phyloP scores from a whole-genome alignment of 805 yeast genomes.

The Saccharomycopsis lassenensis region DNA sequence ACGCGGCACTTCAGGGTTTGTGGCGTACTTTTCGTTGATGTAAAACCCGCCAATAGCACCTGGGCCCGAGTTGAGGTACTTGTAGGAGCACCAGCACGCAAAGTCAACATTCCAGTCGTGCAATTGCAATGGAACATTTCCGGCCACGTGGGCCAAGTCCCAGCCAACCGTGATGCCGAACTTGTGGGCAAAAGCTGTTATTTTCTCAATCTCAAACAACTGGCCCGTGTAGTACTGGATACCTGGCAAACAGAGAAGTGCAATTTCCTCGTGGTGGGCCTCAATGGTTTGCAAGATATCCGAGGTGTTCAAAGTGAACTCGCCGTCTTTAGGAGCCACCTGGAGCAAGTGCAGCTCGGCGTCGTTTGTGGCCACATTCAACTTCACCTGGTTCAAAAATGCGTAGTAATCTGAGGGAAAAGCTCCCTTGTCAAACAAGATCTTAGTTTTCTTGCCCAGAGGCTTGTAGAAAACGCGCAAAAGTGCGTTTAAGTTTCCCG shows the following conservation, averaged over 20 bases:
- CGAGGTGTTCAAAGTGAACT: conserved; percentile 46
- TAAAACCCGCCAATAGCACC: conserved; percentile 87
- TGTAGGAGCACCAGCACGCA: conserved; percentile 92
- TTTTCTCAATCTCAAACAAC: conserved; percentile 59
- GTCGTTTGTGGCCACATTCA: conserved; percentile 29
- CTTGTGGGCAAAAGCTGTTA: conserved; percentile 52
- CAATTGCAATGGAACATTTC: conserved; percentile 64
- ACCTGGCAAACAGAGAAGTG: conserved; percentile 74
- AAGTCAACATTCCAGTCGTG: conserved; percentile 91
- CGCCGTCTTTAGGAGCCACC: conserved; percentile 47
- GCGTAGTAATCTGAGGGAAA: conserved; percentile 93
- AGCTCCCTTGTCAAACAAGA: conserved; percentile 75
- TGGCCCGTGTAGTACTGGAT: conserved; percentile 92
- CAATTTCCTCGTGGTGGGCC: conserved; percentile 47
- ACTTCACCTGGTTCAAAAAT: conserved; percentile 55
- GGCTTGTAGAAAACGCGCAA: conserved; percentile 71
- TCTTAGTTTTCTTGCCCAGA: conserved; percentile 43
- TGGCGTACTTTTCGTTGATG: conserved; percentile 44
- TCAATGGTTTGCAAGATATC: conserved; percentile 50
- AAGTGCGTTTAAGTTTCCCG: conserved; percentile 70
- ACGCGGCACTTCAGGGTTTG: conserved; percentile 38
- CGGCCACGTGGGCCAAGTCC: conserved; percentile 94
- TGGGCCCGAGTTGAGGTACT: conserved; percentile 86
- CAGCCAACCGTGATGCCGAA: conserved; percentile 61
- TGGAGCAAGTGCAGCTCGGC: conserved; percentile 49